Evolutionary conservation across 164 flowering plant genomes (phyloP).

Genomic region (Chimonanthus salicifolius): DNA sequence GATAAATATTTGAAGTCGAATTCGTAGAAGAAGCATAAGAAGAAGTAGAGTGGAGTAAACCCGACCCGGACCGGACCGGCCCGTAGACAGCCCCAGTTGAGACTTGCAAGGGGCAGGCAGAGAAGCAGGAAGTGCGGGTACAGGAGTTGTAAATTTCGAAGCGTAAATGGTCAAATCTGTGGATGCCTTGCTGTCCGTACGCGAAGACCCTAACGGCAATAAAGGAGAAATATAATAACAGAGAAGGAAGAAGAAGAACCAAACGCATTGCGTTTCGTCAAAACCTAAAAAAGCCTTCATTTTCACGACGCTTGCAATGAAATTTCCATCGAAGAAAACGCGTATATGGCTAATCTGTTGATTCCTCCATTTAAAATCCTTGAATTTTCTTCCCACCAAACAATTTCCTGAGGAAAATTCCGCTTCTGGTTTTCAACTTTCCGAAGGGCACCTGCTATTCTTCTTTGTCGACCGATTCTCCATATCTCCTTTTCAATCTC

Average conservation of each 20-base stretch:
- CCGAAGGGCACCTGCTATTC: neutral
- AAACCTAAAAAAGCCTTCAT: constrained; percentile 10
- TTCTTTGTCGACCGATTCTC: neutral
- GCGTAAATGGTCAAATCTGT: neutral
- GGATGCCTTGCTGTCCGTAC: neutral
- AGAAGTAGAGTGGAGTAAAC: too few species aligned
- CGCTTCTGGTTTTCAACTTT: neutral
- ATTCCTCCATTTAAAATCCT: neutral
- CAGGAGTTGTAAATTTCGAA: neutral
- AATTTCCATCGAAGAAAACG: constrained; percentile 19
- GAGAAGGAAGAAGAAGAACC: neutral
- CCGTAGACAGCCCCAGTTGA: too few species aligned
- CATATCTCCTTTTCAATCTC: too few species aligned
- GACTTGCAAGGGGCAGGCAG: too few species aligned
- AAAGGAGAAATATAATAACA: neutral
- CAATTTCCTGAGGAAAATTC: neutral
- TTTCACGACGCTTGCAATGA: constrained; percentile 11
- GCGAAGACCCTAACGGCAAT: neutral
- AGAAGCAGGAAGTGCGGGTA: neutral
- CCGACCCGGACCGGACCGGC: too few species aligned
- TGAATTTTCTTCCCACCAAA: neutral
- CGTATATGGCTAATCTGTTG: constrained; percentile 1
- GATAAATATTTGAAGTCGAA: too few species aligned
- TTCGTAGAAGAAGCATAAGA: too few species aligned
- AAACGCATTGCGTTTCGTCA: constrained; percentile 7